Evolutionary conservation across 2,329 filamentous ascomycete genomes (phyloP), one percentile per base, ranked within the genome.

Genomic region (Colletotrichum agaves): DNA sequence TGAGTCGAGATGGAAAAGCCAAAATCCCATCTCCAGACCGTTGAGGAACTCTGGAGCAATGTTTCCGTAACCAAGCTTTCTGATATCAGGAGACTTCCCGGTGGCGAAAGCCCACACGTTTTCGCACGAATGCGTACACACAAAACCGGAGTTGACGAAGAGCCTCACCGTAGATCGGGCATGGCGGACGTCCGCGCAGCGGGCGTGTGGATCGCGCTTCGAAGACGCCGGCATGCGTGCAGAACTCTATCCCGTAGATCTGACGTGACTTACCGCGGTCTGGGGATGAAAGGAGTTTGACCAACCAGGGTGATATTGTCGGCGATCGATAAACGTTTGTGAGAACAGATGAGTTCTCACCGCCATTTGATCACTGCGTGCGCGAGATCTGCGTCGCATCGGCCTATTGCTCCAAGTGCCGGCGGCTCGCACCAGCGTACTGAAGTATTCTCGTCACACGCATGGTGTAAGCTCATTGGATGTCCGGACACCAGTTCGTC

Each of bases 201-300:
- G 52, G 31, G 46, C 41, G 23, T n/a, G 62, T 31, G 44, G 39
- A 19, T 27, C 43, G 19, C 44, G 46, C 46, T 33, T 55, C 17
- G 23, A 47, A 10, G 17, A 52, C 53, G 41, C 64, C 46, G 59
- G 60, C 60, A 67, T 58, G 47, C 13, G 44, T 35, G n/a, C 60
- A n/a, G 58, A 58, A 67, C 60, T 59, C 21, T 27, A 67, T 67
- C 52, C 63, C 15, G 52, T 58, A 58, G 52, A 67, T 67, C 64
- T 57, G 44, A 44, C 21, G 17, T 19, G 50, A 21, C 37, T 37
- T 41, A 47, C 27, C 3, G 37, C 23, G 31, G 63, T 55, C 58
- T n/a, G 58, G 15, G 50, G 35, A 23, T 49, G 19, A 33, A 17
- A 17, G 47, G 10, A 49, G 33, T 17, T 47, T 50, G 50, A 35